Base-by-base conservation (phyloP, 495 filamentous ascomycete genomes). In the Penicillium verhagenii region DNA sequence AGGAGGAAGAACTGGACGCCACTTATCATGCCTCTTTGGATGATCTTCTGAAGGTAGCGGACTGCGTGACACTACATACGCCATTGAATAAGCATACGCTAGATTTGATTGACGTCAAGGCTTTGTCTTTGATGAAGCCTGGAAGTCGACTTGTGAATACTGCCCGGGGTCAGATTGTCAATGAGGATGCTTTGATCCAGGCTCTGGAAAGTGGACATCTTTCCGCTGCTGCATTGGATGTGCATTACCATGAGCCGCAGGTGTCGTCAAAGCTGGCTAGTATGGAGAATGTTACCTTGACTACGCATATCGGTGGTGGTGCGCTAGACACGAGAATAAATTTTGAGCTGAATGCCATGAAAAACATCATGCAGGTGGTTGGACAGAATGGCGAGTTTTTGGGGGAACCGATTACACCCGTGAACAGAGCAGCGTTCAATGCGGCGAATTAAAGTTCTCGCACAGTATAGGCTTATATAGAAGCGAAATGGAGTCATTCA, bases 141-240 rank as follows among this genome's bases (percentile, higher is more conserved):
- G 85, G 84, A 4, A 70, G 75, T 25, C 72, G 84, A 2, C 74
- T 90, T 45, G 80, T 90, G 37, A 89, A 89, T 54, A 81, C 87
- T 25, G 84, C 86, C 8, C 72, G 86, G 29, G 85, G 86, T 1
- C 72, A 69, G 21, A 71, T 89, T 5, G 76, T 89, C 1, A 83
- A 89, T 57, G 85, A 89, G 63, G 81, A 81, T 21, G 87, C 84
- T n/a, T 66, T 90, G 21, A 77, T 83, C 0, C 74, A 78, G 11
- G 86, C 86, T 19, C 62, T 89, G 24, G 79, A 86, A 38, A 53
- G 52, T 1, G 77, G 77, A 0, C 58, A 69, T 8, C 33, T 89
- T 3, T 65, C 72, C 1, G 74, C 77, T 4, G 81, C 79, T 1
- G 86, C 82, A n/a, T 70, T 89, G 51, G 86, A 88, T 57, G 86